A percentile compares a stretch with the other conserved stretches of the same genome.
phyloP scores from a whole-genome alignment of 805 yeast genomes.

The Candida ipomoeae region DNA sequence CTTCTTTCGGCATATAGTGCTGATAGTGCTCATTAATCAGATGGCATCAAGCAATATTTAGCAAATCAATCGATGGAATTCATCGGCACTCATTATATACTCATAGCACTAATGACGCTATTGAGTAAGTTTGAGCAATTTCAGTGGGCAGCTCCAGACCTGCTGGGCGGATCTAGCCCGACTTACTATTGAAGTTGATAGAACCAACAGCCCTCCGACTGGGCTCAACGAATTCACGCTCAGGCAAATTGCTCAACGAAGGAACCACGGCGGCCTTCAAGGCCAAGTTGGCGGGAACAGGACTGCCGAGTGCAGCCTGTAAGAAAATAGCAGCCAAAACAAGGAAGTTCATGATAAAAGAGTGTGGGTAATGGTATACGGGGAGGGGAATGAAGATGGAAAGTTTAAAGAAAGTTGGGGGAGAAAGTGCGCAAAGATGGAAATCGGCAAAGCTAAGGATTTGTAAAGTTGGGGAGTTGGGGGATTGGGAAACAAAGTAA shows the following conservation, averaged over 20 bases:
- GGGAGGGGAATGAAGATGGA: neutral
- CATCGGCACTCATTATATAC: too few species aligned
- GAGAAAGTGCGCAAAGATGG: too few species aligned
- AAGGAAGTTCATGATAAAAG: constrained; percentile 9
- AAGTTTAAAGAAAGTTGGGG: too few species aligned
- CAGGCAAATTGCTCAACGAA: constrained; percentile 11
- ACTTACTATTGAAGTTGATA: neutral
- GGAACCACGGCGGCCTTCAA: constrained; percentile 19
- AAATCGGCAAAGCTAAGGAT: too few species aligned
- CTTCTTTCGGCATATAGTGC: too few species aligned
- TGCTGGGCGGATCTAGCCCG: neutral
- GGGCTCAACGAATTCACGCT: constrained; percentile 4
- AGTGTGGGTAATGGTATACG: neutral
- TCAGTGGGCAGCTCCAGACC: neutral
- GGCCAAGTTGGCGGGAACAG: constrained; percentile 27
- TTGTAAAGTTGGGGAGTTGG: neutral
- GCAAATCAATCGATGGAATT: too few species aligned
- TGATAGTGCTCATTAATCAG: too few species aligned
- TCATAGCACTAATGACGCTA: too few species aligned
- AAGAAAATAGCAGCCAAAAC: constrained; percentile 2
- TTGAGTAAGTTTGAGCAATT: too few species aligned
- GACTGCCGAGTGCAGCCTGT: constrained; percentile 20
- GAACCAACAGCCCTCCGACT: neutral
- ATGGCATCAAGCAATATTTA: too few species aligned
- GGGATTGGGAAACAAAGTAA: too few species aligned